These are phyloP conservation scores for Xylaria castorea DNA, from an alignment of 495 filamentous ascomycete genomes.

Conservation along the genomic window DNA sequence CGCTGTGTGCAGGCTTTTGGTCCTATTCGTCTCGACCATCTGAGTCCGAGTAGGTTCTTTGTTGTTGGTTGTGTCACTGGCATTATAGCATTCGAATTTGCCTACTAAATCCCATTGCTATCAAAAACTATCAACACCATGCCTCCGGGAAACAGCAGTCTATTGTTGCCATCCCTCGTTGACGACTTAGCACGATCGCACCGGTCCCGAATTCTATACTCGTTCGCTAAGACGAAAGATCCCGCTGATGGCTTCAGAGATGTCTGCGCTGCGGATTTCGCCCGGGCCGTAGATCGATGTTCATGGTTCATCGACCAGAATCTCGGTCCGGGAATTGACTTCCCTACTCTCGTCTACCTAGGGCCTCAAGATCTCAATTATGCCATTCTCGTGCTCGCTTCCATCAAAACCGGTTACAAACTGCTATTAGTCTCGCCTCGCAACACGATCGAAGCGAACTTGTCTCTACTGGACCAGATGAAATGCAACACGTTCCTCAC, in stretches of 20 bases:
- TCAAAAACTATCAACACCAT: not conserved
- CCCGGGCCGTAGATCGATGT: slow-evolving; percentile 47
- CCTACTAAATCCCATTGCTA: no score
- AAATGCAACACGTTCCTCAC: slow-evolving; percentile 39
- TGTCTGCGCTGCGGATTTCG: slow-evolving; percentile 43
- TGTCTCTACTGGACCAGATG: slow-evolving; percentile 44
- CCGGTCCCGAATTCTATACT: slow-evolving; percentile 24
- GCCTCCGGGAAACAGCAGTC: not conserved
- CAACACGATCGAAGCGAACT: slow-evolving; percentile 48
- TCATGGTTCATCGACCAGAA: slow-evolving; percentile 48
- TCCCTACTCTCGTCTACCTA: slow-evolving; percentile 34
- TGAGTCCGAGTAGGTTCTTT: no score
- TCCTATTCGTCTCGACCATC: no score
- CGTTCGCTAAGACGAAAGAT: slow-evolving; percentile 22
- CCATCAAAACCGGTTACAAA: slow-evolving; percentile 38
- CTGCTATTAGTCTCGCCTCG: slow-evolving; percentile 40
- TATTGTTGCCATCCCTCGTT: slow-evolving; percentile 18
- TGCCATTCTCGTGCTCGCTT: slow-evolving; percentile 34
- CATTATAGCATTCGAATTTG: not conserved
- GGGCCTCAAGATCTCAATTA: slow-evolving; percentile 40
- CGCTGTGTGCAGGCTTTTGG: not conserved
- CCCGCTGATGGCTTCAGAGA: slow-evolving; percentile 44
- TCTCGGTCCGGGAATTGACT: slow-evolving; percentile 36
- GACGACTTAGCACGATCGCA: slow-evolving; percentile 19
- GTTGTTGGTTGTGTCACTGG: not conserved